These are phyloP conservation scores for Juglanconis sp. DNA, from an alignment of 2,329 filamentous ascomycete genomes.

Conservation along the genomic window DNA sequence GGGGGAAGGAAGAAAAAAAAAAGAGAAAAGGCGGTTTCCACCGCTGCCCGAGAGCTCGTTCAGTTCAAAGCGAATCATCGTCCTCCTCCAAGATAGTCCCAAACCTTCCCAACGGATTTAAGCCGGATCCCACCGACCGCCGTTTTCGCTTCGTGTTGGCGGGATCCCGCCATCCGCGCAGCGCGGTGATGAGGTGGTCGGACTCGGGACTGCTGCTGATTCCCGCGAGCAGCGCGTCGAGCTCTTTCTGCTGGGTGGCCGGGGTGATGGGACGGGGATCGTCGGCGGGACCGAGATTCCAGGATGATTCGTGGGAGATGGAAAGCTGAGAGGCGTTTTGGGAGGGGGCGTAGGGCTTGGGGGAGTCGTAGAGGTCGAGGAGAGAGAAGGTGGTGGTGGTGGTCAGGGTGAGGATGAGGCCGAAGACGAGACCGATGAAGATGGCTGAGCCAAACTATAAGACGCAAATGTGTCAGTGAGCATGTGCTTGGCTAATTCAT, in stretches of 20 bases:
- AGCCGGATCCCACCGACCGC: constrained; percentile 24
- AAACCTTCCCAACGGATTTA: constrained; percentile 31
- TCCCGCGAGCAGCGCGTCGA: constrained; percentile 13
- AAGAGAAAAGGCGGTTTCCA: neutral
- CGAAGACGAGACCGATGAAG: constrained; percentile 63
- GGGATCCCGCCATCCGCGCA: constrained; percentile 19
- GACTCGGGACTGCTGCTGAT: constrained; percentile 12
- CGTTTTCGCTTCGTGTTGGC: constrained; percentile 33
- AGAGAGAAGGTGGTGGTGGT: constrained; percentile 53
- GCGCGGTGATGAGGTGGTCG: constrained; percentile 1
- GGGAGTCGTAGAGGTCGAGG: constrained; percentile 39
- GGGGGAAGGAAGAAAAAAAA: no score
- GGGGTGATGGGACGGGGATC: constrained; percentile 15
- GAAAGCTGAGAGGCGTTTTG: neutral
- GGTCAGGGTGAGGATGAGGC: constrained; percentile 55
- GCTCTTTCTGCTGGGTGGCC: constrained; percentile 3
- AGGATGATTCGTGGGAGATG: neutral
- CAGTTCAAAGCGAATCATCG: constrained; percentile 44
- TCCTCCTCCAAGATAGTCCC: constrained; percentile 69
- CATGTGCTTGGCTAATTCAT: neutral
- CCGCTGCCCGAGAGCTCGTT: constrained; percentile 27
- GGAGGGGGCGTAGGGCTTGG: neutral
- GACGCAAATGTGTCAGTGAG: constrained; percentile 42
- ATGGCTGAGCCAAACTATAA: constrained; percentile 61
- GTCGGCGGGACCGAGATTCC: no score